Evolutionary conservation across 2,329 filamentous ascomycete genomes (phyloP), one percentile per base, ranked within the genome.

Genomic region (Exophiala xenobiotica): DNA sequence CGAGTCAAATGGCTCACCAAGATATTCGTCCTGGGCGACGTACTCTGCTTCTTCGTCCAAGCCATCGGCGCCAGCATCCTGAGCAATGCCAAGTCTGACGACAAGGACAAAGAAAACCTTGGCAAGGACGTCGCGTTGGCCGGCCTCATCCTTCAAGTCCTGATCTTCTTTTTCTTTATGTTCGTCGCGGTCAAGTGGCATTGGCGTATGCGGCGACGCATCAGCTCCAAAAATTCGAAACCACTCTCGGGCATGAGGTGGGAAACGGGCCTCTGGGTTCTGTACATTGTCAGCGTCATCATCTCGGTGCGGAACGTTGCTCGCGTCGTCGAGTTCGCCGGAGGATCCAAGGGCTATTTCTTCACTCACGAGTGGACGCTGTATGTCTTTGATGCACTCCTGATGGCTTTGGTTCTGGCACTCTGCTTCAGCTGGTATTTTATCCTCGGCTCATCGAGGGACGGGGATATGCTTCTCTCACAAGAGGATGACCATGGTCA

Each of bases 101-200:
- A 46, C 19, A 37, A 41, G 3, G 39, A 26, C 6, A 22, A 35
- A 6, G 6, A 40, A 8, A 29, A 58, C 3, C 14, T 29, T 4
- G 46, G 51, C 19, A 42, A 60, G 38, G 51, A 57, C 23, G 50
- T 60, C 26, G 74, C 85, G 14, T 64, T 83, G 5, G 75, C 59
- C 1, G 82, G 82, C 1, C 67, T 86, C 1, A 64, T 78, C 27
- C 64, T 83, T 12, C 82, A 86, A 60, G 70, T 85, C 16, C 33
- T 79, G 38, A 74, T 79, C 49, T 83, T 85, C 53, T 72, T 70
- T 22, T 66, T 82, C 27, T 85, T 85, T 59, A 65, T 78, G 29
- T 48, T 74, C 4, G 73, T 73, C 1, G 71, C 77, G 0, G 57
- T 71, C 3, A 35, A 35, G 31, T 35, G 31, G 31, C 31, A 35